phyloP scores from a whole-genome alignment of 2,329 filamentous ascomycete species.

The Sphaceloma murrayae region DNA sequence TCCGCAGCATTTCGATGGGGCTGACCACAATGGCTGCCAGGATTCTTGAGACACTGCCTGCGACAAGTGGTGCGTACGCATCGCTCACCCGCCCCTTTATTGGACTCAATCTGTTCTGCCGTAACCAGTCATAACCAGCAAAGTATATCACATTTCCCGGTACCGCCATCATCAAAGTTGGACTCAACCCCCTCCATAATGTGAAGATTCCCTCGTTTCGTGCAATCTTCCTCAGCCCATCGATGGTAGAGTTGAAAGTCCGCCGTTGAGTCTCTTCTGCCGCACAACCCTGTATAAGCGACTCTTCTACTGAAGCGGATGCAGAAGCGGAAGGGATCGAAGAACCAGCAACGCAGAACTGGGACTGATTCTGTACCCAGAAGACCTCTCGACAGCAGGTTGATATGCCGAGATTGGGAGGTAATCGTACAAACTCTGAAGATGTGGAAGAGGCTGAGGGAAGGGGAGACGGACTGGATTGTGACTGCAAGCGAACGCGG shows the following conservation, averaged over 20 bases:
- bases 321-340: constrained; percentile 23
- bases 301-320: constrained; percentile 32
- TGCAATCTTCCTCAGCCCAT: constrained; percentile 88
- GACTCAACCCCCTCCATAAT: constrained; percentile 87
- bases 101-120: constrained; percentile 63
- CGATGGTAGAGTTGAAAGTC: constrained; percentile 81
- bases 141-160: constrained; percentile 98
- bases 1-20: constrained; percentile 89
- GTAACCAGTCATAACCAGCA: constrained; percentile 92
- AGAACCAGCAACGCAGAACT: constrained; percentile 59
- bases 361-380: constrained; percentile 78
- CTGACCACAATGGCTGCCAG: constrained; percentile 74
- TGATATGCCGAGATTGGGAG: constrained; percentile 80
- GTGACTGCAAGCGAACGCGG: constrained; percentile 85
- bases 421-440: constrained; percentile 54
- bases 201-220: constrained; percentile 80
- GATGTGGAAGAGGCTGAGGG: constrained; percentile 41
- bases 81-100: constrained; percentile 54
- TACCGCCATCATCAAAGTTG: constrained; percentile 86
- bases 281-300: constrained; percentile 58
- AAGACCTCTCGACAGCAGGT: constrained; percentile 96
- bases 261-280: constrained; percentile 77
- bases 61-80: constrained; percentile 66
- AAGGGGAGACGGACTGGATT: constrained; percentile 51
- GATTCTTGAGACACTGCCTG: constrained; percentile 67